Base-by-base conservation (phyloP, 352 stramenopile species). In the Elongisporangium undulatum region DNA sequence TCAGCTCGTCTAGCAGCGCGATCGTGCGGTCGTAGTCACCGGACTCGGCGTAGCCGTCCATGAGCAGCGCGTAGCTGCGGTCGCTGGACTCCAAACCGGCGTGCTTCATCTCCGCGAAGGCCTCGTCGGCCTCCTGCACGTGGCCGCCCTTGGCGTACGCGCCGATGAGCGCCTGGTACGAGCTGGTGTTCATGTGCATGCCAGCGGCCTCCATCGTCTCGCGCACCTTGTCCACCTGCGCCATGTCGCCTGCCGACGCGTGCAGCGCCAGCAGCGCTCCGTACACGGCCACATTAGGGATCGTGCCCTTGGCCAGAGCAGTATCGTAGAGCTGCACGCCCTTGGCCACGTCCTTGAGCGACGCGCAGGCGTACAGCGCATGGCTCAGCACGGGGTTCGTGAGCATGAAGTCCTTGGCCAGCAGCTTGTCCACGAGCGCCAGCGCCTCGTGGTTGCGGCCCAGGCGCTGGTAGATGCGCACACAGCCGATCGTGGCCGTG, bases 41-140 rank as follows among this genome's bases (percentile, higher is more conserved):
- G 21, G 57, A 74, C 54, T 83, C 80, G 2, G 77, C 75, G 50
- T 86, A 72, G 4, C 73, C 77, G 39, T 93, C 80, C 77, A 95
- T 92, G 9, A 92, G 64, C 38, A 92, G 90, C 17, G 83, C 82
- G 54, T 89, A 92, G 51, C 79, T 87, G 63, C 82, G 65, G 39
- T 78, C 81, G 54, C 82, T 71, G 0, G 78, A 71, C 7, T 57
- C 20, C n/a, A 92, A 72, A 0, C 70, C 75, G 15, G 79, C 68
- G n/a, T 63, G 55, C 55, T 79, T 76, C 61, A 92, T 83, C 24
- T 76, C 70, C 10, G 78, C 71, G 56, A 88, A 90, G 16, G 90
- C 72, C 48, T 67, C 58, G n/a, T 89, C 59, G 15, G 82, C 79
- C 48, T 77, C 53, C 13, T 78, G 66, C 19, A 74, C 68, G 41